Percentiles rank a stretch among this genome's conserved stretches.
These are phyloP conservation scores for Posidonia australis DNA, from an alignment of 106 monocot species.

Conservation along the genomic window DNA sequence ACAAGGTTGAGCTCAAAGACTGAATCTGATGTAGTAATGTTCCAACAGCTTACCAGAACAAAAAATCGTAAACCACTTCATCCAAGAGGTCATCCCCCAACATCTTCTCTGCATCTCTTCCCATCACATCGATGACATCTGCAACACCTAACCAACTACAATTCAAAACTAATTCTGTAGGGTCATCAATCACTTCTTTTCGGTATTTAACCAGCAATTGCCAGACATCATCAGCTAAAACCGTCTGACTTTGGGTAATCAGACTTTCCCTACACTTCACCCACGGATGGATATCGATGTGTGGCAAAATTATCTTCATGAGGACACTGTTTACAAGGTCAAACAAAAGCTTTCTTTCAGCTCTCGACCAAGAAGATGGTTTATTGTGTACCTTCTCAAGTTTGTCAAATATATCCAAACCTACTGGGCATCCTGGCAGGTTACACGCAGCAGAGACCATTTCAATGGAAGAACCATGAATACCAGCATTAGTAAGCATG, in stretches of 20 bases:
- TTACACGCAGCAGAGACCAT: constrained; percentile 13
- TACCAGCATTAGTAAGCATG: constrained; percentile 43
- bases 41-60: too few species aligned
- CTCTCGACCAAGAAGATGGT: constrained; percentile 33
- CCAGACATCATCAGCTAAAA: constrained; percentile 46
- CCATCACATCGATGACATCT: constrained; percentile 16
- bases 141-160: constrained; percentile 5
- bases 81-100: constrained; percentile 24
- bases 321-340: constrained; percentile 47
- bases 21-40: too few species aligned
- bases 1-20: too few species aligned
- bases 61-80: constrained; percentile 9
- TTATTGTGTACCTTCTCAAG: constrained; percentile 58
- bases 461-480: constrained; percentile 20
- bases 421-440: constrained; percentile 23
- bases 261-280: constrained; percentile 11
- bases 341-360: constrained; percentile 70
- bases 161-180: constrained; percentile 2
- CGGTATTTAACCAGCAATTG: constrained; percentile 31
- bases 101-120: constrained; percentile 21
- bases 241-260: constrained; percentile 6
- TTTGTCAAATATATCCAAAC: constrained; percentile 31
- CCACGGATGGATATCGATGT: constrained; percentile 15
- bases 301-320: constrained; percentile 11
- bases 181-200: constrained; percentile 6